Conservation (phyloP, 805 yeast species). For the Hanseniaspora meyeri region DNA sequence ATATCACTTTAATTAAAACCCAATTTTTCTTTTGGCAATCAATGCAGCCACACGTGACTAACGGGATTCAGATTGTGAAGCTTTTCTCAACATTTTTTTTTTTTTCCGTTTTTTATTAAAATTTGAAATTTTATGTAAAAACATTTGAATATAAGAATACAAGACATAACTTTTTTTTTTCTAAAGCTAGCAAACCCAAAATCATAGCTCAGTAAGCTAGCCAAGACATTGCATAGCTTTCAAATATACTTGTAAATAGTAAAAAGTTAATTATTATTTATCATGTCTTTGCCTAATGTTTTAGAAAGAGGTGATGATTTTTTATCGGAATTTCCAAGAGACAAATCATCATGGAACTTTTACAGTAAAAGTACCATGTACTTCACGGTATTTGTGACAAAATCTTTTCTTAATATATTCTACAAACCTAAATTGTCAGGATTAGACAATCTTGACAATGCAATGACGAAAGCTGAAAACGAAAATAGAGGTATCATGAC, state of each 20-base stretch:
- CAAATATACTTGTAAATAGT: no score
- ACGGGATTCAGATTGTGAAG: neutral
- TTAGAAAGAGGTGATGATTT: constrained; percentile 62
- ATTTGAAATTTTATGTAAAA: no score
- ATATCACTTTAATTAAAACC: neutral
- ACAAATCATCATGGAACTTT: constrained; percentile 47
- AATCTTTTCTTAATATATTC: constrained; percentile 44
- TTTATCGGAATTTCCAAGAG: constrained; percentile 50
- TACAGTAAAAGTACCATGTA: constrained; percentile 59
- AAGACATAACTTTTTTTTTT: no score
- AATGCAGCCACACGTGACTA: no score
- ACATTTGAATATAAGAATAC: no score
- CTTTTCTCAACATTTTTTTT: neutral
- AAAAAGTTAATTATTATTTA: no score
- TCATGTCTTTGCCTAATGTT: constrained; percentile 59
- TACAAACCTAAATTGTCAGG: constrained; percentile 56
- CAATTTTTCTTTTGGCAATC: neutral
- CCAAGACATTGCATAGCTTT: no score
- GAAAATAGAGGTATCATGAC: constrained; percentile 73
- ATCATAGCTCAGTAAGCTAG: neutral
- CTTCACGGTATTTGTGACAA: constrained; percentile 52
- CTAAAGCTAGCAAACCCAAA: neutral
- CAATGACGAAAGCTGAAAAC: constrained; percentile 45
- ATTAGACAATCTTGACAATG: constrained; percentile 50
- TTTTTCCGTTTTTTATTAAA: neutral